phyloP scores from a whole-genome alignment of 2,329 filamentous ascomycete genomes.

The Coniella lustricola region DNA sequence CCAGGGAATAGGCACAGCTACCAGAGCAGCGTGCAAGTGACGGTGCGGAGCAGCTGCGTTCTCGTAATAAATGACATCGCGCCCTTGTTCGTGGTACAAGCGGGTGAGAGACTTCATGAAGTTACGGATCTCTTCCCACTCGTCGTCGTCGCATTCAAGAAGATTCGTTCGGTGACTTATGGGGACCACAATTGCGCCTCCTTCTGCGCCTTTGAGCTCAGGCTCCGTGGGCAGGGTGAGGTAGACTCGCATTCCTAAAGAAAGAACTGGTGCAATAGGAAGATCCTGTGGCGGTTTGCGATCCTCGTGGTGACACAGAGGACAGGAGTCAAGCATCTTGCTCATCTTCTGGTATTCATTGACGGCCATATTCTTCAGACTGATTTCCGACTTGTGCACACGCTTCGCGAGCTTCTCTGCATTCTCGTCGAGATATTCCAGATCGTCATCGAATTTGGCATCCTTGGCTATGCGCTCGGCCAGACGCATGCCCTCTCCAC shows the following conservation, averaged over 20 bases:
- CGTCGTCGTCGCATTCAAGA: constrained; percentile 92
- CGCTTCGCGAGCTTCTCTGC: constrained; percentile 80
- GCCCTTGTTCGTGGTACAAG: constrained; percentile 89
- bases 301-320: constrained; percentile 89
- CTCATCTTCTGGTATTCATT: constrained; percentile 86
- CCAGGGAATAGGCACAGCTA: constrained; percentile 81
- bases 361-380: constrained; percentile 81
- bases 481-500: constrained; percentile 73
- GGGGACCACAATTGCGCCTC: constrained; percentile 82
- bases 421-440: constrained; percentile 98
- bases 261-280: constrained; percentile 77
- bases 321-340: constrained; percentile 76
- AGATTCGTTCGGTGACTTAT: constrained; percentile 82
- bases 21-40: constrained; percentile 77
- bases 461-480: constrained; percentile 95
- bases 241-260: constrained; percentile 78
- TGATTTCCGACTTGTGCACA: constrained; percentile 80
- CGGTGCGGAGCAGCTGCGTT: constrained; percentile 79
- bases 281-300: constrained; percentile 52
- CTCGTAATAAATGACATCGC: constrained; percentile 94
- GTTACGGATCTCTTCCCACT: constrained; percentile 98
- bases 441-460: constrained; percentile 78
- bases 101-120: constrained; percentile 96
- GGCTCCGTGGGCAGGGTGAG: constrained; percentile 86
- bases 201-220: constrained; percentile 63